Evolutionary conservation across 352 stramenopile species (phyloP), one percentile per base, ranked within the genome.

Genomic region (Pythium aquatile): DNA sequence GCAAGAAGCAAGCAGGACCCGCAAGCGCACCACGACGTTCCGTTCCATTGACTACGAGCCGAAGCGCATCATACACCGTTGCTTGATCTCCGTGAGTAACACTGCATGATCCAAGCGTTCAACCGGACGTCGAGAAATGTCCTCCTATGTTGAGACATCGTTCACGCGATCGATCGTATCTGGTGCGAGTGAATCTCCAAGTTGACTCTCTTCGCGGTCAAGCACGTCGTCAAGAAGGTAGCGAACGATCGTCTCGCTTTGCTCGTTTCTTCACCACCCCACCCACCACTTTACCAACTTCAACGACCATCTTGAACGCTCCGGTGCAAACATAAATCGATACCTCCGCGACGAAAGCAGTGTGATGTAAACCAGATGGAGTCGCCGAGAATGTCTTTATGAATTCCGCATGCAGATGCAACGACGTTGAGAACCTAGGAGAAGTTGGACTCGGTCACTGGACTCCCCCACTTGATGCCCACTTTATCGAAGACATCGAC

Each of bases 211-310:
- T 57, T 69, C 55, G 5, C 63, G 37, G 14, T 64, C 55, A 1
- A 57, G 20, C 0, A 69, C 63, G 17, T 69, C 55, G 28, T 61
- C 55, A 0, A 69, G 49, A 0, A 69, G 37, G 20, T 64, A 69
- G 0, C 48, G 35, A 0, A 61, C 49, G 8, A 66, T 1, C 1
- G 48, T 69, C 16, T 69, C 55, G 48, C 40, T 64, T 30, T 61
- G 63, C 17, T 60, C 39, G 40, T 69, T 65, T 14, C 5, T 5
- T 2, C 49, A 61, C 55, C 55, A 69, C 11, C 63, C 48, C 2
- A 13, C 55, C 63, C 44, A 64, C 55, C 56, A 65, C 63, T 69
- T 69, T 9, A 69, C 63, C 17, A 61, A 10, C 63, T 69, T 69
- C 1, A 69, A 49, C 1, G 63, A 69, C 55, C 63, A 69, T 2